A percentile compares a stretch with the other conserved stretches of the same genome.
Conservation (phyloP, 257 asterid genomes). For the Ligustrum vulgare region DNA sequence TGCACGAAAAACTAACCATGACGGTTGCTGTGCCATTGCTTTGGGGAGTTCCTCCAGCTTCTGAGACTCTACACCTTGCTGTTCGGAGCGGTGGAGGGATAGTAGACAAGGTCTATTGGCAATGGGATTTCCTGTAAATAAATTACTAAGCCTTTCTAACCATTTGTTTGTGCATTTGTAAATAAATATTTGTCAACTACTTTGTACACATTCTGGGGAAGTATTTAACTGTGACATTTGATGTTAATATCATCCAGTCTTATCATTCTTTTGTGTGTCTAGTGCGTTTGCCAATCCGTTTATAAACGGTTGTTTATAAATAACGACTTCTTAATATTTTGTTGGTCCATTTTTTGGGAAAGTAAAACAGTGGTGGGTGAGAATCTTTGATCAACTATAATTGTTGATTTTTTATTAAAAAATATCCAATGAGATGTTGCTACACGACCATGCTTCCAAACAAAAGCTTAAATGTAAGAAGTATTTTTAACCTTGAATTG, state of each 20-base stretch:
- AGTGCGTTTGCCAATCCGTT: background rate
- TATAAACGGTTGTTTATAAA: too few species aligned
- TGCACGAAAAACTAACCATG: slow-evolving; percentile 92
- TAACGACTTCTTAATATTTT: too few species aligned
- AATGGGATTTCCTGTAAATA: slow-evolving; percentile 87
- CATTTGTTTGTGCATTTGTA: slow-evolving; percentile 49
- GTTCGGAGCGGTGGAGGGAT: slow-evolving; percentile 95
- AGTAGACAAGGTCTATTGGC: slow-evolving; percentile 94
- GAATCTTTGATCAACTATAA: too few species aligned
- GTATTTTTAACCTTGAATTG: too few species aligned
- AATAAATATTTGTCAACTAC: slow-evolving; percentile 41
- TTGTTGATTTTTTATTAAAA: too few species aligned
- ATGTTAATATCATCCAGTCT: slow-evolving; percentile 34
- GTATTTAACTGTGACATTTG: slow-evolving; percentile 22
- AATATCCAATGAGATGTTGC: too few species aligned
- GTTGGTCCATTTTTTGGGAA: too few species aligned
- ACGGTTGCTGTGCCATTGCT: slow-evolving; percentile 93
- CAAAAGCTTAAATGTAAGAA: background rate
- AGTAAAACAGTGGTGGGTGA: too few species aligned
- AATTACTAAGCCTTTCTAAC: slow-evolving; percentile 23
- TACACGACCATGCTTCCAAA: too few species aligned
- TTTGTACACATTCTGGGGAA: slow-evolving; percentile 38
- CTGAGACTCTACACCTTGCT: slow-evolving; percentile 92
- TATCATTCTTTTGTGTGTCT: slow-evolving; percentile 15
- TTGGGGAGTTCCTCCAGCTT: slow-evolving; percentile 99